Conservation (phyloP, 169 alveolate species). For the Plasmodium berghei region DNA sequence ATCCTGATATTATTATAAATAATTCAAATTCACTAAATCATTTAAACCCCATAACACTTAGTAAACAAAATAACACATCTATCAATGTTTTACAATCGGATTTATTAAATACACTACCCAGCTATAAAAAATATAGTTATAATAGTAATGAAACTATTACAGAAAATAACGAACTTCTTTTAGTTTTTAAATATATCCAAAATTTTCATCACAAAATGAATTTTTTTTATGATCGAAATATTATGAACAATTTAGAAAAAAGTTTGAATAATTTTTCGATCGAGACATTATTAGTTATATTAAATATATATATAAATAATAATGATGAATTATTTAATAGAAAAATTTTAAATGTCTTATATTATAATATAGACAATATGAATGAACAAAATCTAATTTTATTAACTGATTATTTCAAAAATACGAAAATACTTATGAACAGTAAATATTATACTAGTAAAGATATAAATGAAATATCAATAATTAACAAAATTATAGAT, state of each 20-base stretch:
- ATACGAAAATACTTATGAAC: background rate
- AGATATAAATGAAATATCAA: background rate
- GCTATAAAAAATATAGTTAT: background rate
- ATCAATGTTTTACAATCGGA: background rate
- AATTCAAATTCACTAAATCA: background rate
- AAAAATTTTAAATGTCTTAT: conserved; percentile 8
- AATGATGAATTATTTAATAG: conserved; percentile 11
- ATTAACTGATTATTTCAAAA: conserved; percentile 44
- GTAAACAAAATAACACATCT: background rate
- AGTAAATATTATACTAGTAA: background rate
- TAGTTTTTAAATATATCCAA: conserved; percentile 67
- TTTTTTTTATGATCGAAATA: conserved; percentile 34
- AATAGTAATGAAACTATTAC: background rate
- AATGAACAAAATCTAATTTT: conserved; percentile 32
- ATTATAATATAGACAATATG: conserved; percentile 47
- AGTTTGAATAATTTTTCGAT: conserved; percentile 30
- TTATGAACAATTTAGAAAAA: conserved; percentile 26
- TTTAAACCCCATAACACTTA: background rate
- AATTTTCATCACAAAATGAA: conserved; percentile 57
- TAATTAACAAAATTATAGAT: conserved; percentile 47
- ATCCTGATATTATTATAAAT: background rate
- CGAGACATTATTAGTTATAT: conserved; percentile 32
- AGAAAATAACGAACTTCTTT: conserved; percentile 33
- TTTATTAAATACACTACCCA: background rate
- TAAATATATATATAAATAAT: conserved; percentile 38